phyloP scores from a whole-genome alignment of 257 asterid species.

The Penstemon eatonii region DNA sequence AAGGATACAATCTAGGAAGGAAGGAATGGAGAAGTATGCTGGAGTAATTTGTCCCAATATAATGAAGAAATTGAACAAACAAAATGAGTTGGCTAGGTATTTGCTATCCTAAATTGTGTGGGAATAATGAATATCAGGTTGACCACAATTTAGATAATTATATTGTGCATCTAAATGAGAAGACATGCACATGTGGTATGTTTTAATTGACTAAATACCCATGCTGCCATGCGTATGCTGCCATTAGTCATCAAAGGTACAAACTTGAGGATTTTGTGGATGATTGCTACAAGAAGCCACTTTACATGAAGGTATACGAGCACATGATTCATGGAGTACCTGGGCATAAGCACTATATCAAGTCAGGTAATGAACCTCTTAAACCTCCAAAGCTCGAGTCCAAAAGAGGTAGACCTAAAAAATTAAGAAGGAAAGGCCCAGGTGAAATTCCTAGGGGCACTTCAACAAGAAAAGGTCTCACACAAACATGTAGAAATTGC shows the following conservation, averaged over 20 bases:
- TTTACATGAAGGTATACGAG: background rate
- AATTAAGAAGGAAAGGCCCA: no score
- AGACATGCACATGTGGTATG: slow-evolving; percentile 2
- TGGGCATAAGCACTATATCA: background rate
- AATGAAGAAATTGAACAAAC: no score
- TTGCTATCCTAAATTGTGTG: no score
- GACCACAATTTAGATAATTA: no score
- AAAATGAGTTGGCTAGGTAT: no score
- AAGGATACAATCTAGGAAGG: no score
- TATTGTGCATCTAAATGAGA: background rate
- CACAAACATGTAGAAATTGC: background rate
- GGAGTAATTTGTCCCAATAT: no score
- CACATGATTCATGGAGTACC: slow-evolving; percentile 10
- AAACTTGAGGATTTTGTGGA: background rate
- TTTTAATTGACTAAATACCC: background rate
- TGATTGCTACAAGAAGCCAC: background rate
- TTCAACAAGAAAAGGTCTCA: background rate
- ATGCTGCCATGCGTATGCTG: background rate
- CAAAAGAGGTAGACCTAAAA: no score
- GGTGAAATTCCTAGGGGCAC: no score
- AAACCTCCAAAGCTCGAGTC: background rate
- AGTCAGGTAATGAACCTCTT: background rate
- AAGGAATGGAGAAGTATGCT: no score
- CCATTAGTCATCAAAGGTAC: background rate
- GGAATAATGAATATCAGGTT: no score